These are phyloP conservation scores for Stylonectria norvegica DNA, from an alignment of 2,329 filamentous ascomycete species.

Conservation along the genomic window DNA sequence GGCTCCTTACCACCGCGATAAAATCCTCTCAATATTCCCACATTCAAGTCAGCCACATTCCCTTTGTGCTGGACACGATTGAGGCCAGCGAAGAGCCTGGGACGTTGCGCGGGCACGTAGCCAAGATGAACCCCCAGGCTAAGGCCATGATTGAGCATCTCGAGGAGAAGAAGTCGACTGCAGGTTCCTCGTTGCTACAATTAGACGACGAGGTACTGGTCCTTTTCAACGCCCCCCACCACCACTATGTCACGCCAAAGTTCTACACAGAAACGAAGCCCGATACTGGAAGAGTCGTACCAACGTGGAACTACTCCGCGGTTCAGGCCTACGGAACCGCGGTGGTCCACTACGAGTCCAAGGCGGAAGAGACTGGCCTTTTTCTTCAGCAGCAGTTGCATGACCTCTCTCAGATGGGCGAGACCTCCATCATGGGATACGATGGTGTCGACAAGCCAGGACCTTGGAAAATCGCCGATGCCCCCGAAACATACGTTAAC, in stretches of 20 bases:
- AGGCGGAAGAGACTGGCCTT: constrained; percentile 37
- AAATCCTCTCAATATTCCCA: constrained; percentile 43
- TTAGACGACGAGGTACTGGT: constrained; percentile 56
- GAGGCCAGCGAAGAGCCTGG: constrained; percentile 37
- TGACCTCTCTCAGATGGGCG: constrained; percentile 49
- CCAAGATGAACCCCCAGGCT: constrained; percentile 59
- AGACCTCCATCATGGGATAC: constrained; percentile 55
- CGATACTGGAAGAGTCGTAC: constrained; percentile 58
- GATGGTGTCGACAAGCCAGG: constrained; percentile 32
- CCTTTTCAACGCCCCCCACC: constrained; percentile 53
- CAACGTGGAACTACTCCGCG: constrained; percentile 66
- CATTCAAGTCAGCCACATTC: constrained; percentile 59
- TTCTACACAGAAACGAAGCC: constrained; percentile 65
- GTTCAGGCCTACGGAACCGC: constrained; percentile 59
- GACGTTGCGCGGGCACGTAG: constrained; percentile 57
- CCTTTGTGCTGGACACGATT: constrained; percentile 52
- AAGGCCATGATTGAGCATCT: constrained; percentile 54
- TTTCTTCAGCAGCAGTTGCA: constrained; percentile 49
- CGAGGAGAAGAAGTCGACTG: constrained; percentile 1
- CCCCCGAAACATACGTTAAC: constrained; percentile 52
- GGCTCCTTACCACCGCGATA: constrained; percentile 61
- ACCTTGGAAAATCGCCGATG: constrained; percentile 55
- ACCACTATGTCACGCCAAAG: constrained; percentile 64
- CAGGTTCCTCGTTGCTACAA: no score
- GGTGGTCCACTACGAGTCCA: constrained; percentile 49